These are phyloP conservation scores for Penicillium canariense DNA, from an alignment of 495 filamentous ascomycete genomes.

Conservation along the genomic window DNA sequence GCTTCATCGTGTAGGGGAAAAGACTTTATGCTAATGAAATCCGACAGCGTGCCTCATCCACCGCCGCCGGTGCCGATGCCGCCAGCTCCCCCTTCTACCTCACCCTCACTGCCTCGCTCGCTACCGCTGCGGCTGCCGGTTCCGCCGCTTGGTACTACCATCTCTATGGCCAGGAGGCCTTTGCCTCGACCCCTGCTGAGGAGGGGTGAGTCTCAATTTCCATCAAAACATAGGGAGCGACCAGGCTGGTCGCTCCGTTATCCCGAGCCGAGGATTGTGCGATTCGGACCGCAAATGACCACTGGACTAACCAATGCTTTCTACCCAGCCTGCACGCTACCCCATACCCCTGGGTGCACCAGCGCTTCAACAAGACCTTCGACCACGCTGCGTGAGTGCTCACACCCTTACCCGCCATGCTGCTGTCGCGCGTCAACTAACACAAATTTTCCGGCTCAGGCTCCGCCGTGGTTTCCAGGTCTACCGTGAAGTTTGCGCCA, in stretches of 20 bases:
- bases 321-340: conserved; percentile 76
- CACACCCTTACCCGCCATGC: background rate
- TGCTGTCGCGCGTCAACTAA: conserved; percentile 18
- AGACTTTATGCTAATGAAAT: conserved; percentile 27
- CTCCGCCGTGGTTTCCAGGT: conserved; percentile 99
- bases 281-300: conserved; percentile 9
- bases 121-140: conserved; percentile 80
- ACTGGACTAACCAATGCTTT: conserved; percentile 15
- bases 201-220: conserved; percentile 76
- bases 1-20: background rate
- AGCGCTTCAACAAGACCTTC: conserved; percentile 87
- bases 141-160: conserved; percentile 94
- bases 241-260: conserved; percentile 21
- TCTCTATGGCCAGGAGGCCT: conserved; percentile 81
- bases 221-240: conserved; percentile 4
- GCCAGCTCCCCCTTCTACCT: conserved; percentile 55
- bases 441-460: conserved; percentile 48
- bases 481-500: conserved; percentile 97
- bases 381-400: conserved; percentile 87
- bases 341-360: conserved; percentile 93
- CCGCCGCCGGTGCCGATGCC: conserved; percentile 47
- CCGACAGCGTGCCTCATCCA: conserved; percentile 46
- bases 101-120: conserved; percentile 77
- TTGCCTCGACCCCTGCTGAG: conserved; percentile 90
- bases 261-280: conserved; percentile 32